Conservation (phyloP, 768 basidiomycete genomes). For the Cystobasidium ongulense region DNA sequence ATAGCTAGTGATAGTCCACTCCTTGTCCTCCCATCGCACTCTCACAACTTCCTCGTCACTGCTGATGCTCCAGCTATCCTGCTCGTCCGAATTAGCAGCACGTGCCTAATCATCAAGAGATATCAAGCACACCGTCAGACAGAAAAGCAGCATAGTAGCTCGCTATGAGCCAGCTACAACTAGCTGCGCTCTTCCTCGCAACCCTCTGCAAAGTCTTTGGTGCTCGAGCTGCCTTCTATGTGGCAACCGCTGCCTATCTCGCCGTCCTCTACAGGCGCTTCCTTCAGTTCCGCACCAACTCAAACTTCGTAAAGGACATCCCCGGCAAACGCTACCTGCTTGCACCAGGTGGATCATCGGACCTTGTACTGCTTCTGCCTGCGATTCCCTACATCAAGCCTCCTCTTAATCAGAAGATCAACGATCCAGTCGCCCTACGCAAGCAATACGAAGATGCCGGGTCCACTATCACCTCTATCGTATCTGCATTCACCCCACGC, state of each 20-base stretch:
- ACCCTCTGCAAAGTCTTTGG: too few species aligned
- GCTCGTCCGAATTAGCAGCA: too few species aligned
- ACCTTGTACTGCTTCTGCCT: background rate
- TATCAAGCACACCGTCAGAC: too few species aligned
- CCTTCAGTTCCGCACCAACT: background rate
- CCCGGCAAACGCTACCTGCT: background rate
- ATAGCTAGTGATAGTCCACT: too few species aligned
- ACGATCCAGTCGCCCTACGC: background rate
- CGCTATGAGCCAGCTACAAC: too few species aligned
- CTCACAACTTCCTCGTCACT: too few species aligned
- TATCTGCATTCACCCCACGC: background rate
- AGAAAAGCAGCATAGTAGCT: too few species aligned
- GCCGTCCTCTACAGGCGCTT: background rate
- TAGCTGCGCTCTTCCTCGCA: too few species aligned
- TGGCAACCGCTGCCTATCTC: background rate
- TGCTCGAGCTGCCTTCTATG: too few species aligned
- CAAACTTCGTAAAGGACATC: background rate
- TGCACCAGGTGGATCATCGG: background rate
- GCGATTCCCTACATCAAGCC: background rate
- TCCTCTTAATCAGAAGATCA: background rate
- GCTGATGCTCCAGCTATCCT: too few species aligned
- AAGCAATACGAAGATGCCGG: background rate
- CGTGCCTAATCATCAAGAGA: too few species aligned
- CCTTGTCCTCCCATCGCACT: too few species aligned
- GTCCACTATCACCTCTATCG: slow-evolving; percentile 11